Conservation (phyloP, 345 rosid species). For the Syzygium jambos region DNA sequence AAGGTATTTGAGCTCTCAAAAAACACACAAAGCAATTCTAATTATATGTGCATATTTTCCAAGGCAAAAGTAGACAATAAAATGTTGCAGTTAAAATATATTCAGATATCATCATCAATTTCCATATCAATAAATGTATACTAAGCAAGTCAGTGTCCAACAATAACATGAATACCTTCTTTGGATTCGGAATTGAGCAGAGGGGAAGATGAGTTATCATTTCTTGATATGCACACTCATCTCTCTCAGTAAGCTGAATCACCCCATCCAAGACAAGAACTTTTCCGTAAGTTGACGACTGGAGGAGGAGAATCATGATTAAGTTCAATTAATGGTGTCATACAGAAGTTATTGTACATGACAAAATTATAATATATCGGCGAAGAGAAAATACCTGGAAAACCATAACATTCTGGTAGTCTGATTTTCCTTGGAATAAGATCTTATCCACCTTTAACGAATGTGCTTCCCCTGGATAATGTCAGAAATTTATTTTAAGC, state of each 20-base stretch:
- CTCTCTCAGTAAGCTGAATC: constrained; percentile 93
- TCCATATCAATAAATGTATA: too few species aligned
- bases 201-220: constrained; percentile 97
- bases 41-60: background rate
- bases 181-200: constrained; percentile 81
- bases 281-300: constrained; percentile 94
- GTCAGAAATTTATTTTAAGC: background rate
- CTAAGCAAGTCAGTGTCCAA: background rate
- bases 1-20: background rate
- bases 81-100: background rate
- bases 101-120: background rate
- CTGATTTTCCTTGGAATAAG: constrained; percentile 79
- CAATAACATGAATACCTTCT: constrained; percentile 41
- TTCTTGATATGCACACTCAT: constrained; percentile 98
- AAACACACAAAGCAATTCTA: background rate
- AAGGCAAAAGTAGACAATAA: background rate
- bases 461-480: constrained; percentile 83
- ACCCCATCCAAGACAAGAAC: constrained; percentile 95
- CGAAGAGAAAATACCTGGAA: constrained; percentile 51
- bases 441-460: constrained; percentile 83
- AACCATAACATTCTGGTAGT: constrained; percentile 81
- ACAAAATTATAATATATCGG: background rate
- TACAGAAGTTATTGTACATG: background rate
- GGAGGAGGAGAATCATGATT: constrained; percentile 8
- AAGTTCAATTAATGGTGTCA: background rate